phyloP scores from a whole-genome alignment of 345 rosid genomes.

The Populus tremula region DNA sequence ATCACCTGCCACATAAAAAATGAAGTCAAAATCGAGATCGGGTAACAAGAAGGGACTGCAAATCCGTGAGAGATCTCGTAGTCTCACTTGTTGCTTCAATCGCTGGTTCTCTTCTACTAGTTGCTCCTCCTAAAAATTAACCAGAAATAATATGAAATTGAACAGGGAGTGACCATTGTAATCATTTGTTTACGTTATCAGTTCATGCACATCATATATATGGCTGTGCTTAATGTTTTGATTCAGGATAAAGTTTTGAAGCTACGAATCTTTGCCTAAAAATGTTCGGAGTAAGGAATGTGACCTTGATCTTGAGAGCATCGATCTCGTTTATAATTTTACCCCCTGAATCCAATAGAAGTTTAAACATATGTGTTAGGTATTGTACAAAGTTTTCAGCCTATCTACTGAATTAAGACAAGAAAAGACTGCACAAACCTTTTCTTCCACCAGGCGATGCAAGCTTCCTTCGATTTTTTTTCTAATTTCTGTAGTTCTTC shows the following conservation, averaged over 20 bases:
- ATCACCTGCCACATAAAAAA: not conserved
- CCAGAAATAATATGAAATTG: not conserved
- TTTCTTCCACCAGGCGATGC: slow-evolving; percentile 17
- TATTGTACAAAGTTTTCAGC: not conserved
- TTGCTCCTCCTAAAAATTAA: slow-evolving; percentile 23
- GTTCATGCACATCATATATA: too few relatives aligned
- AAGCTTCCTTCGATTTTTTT: slow-evolving; percentile 22
- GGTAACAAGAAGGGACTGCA: not conserved
- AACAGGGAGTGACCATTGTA: not conserved
- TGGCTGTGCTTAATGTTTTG: not conserved
- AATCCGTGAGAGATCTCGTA: not conserved
- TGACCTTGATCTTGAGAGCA: slow-evolving; percentile 31
- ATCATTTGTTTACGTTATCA: too few relatives aligned
- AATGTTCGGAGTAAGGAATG: not conserved
- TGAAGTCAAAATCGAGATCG: not conserved
- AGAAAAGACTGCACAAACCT: slow-evolving; percentile 18
- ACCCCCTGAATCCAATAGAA: slow-evolving; percentile 26
- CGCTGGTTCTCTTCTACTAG: slow-evolving; percentile 30
- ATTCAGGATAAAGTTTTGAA: too few relatives aligned
- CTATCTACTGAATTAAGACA: not conserved
- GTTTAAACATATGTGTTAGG: not conserved
- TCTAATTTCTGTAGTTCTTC: slow-evolving; percentile 25
- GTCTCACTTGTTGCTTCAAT: slow-evolving; percentile 25
- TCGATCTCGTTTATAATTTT: slow-evolving; percentile 22
- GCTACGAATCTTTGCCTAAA: not conserved